Conservation (phyloP, 1,284 basidiomycete genomes). For the Schizophyllum commune region DNA sequence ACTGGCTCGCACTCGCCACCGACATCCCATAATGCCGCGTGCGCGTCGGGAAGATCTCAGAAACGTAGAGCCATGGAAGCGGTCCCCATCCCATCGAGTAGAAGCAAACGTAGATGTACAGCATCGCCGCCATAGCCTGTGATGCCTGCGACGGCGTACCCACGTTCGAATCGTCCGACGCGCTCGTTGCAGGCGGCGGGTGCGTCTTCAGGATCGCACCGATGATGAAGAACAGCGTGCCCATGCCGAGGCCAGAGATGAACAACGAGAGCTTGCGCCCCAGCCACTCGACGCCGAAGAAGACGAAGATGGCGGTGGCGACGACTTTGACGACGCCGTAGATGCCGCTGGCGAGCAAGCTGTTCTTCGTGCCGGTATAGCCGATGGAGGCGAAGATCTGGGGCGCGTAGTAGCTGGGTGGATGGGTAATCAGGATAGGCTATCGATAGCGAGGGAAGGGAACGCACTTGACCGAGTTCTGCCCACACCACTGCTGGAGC, state of each 20-base stretch:
- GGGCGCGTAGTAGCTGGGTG: constrained; percentile 71
- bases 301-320: constrained; percentile 46
- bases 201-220: constrained; percentile 72
- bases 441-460: constrained; percentile 41
- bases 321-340: constrained; percentile 75
- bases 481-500: constrained; percentile 65
- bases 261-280: constrained; percentile 66
- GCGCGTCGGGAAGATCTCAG: constrained; percentile 67
- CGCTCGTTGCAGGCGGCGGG: constrained; percentile 34
- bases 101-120: constrained; percentile 72
- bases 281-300: constrained; percentile 64
- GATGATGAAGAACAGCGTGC: constrained; percentile 68
- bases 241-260: constrained; percentile 77
- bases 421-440: constrained; percentile 43
- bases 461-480: constrained; percentile 56
- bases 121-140: constrained; percentile 62
- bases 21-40: constrained; percentile 63
- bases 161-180: constrained; percentile 15
- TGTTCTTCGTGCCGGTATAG: constrained; percentile 48
- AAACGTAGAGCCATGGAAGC: constrained; percentile 53
- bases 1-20: constrained; percentile 51
- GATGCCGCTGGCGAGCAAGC: constrained; percentile 73
- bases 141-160: constrained; percentile 12
- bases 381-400: constrained; percentile 68
- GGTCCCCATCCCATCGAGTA: constrained; percentile 60